Conservation (phyloP, 306 rosid species). For the Pterocarpus macrocarpus region DNA sequence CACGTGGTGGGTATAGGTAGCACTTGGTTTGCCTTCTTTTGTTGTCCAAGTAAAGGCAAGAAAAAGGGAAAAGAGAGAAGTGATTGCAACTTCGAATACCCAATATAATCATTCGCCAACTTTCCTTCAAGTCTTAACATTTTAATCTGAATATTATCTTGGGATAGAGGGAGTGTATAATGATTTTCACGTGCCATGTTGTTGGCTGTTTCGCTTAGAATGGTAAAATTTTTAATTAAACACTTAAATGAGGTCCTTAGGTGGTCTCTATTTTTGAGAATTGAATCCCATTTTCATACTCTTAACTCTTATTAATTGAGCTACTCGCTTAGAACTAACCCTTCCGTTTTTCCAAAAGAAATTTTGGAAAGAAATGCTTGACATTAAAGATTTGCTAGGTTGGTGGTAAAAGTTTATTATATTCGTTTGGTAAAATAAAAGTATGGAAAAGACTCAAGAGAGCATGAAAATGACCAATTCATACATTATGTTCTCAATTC, state of each 20-base stretch:
- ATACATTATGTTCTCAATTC: not conserved
- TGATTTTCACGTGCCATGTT: not conserved
- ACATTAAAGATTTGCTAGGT: slow-evolving; percentile 2
- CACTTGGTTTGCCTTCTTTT: slow-evolving; percentile 4
- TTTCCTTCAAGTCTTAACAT: slow-evolving; percentile 19
- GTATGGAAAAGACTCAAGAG: not conserved
- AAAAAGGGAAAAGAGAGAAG: not conserved
- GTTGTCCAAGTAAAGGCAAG: not conserved
- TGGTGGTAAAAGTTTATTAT: slow-evolving; percentile 25
- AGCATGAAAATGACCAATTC: not conserved
- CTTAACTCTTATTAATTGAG: not conserved
- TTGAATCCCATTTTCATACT: not conserved
- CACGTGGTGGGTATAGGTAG: slow-evolving; percentile 25
- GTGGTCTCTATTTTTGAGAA: too few species aligned
- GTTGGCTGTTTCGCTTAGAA: not conserved
- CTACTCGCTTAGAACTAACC: not conserved
- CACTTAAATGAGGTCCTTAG: too few species aligned
- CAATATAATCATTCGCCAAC: not conserved
- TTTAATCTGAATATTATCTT: not conserved
- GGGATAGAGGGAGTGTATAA: too few species aligned
- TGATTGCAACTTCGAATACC: slow-evolving; percentile 3
- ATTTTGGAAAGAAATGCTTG: not conserved
- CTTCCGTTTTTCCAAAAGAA: not conserved
- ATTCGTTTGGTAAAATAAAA: slow-evolving; percentile 32
- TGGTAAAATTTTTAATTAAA: not conserved